phyloP scores from a whole-genome alignment of 2,329 filamentous ascomycete genomes.

The Microdochium paspali region DNA sequence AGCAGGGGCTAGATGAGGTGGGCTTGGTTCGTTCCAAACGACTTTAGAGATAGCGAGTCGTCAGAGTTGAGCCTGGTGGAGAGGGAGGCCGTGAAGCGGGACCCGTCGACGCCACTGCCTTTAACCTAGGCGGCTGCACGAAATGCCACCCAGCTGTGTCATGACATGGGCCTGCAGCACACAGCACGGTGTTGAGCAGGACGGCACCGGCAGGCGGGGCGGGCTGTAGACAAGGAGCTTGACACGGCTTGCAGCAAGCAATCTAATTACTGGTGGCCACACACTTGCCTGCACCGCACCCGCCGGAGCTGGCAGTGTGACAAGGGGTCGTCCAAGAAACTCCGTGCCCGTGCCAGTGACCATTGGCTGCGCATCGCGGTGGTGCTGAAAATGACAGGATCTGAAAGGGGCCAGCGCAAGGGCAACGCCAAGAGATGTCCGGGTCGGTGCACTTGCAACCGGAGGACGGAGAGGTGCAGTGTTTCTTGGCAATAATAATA shows the following conservation, averaged over 20 bases:
- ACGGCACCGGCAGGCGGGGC: too few relatives aligned
- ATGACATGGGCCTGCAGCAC: not conserved
- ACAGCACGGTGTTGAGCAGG: not conserved
- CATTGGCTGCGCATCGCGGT: too few relatives aligned
- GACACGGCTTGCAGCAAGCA: not conserved
- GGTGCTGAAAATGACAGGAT: too few relatives aligned
- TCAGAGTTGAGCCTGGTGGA: not conserved
- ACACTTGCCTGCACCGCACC: not conserved
- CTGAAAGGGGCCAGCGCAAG: too few relatives aligned
- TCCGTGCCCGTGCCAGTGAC: too few relatives aligned
- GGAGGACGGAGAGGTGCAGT: too few relatives aligned
- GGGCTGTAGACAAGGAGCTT: not conserved
- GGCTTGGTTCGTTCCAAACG: not conserved
- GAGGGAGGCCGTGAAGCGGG: not conserved
- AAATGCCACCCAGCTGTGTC: not conserved
- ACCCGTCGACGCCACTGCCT: not conserved
- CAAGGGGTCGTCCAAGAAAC: not conserved
- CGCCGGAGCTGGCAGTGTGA: not conserved
- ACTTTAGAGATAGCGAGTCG: not conserved
- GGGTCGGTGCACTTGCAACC: too few relatives aligned
- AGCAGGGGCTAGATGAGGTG: not conserved
- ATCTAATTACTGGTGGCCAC: not conserved
- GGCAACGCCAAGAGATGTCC: too few relatives aligned
- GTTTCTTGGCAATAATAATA: too few relatives aligned
- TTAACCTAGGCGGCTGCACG: not conserved